Base-by-base conservation (phyloP, 2,329 filamentous ascomycete genomes). In the Colletotrichum euphorbiae region DNA sequence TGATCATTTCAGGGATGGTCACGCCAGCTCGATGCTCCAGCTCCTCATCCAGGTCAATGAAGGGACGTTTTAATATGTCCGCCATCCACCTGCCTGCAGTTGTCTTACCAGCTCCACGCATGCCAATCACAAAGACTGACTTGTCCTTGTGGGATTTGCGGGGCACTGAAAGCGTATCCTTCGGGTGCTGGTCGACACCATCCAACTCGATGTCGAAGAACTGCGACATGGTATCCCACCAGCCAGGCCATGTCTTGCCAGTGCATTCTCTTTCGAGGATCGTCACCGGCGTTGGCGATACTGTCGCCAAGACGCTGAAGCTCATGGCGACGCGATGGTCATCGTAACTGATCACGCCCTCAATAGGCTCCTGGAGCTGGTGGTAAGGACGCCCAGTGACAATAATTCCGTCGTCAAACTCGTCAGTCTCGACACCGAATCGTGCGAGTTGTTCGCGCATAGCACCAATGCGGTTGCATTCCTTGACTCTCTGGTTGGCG, bases 261-360 rank as follows among this genome's bases (percentile, higher is more conserved):
- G 93, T 93, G 77, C 96, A 99, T 75, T 97, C 94, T 69, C 94
- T 91, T 77, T 99, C 96, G 2, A 93, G 86, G 58, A 99, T 89
- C 15, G 97, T 80, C 0, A 93, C 91, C 0, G 93, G 87, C 7
- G 87, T 80, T 1, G 92, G 90, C 0, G 91, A 87, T 33, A 91
- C 87, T 17, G 93, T 82, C 12, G 93, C 89, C 15, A 99, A 84
- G 6, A 99, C 94, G 72, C 94, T 96, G 80, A 99, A 97, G 80
- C 95, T 98, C 94, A 99, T 99, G 24, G 96, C 96, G 12, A 99
- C 94, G 69, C 96, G 92, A 78, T 99, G 96, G 75, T 99, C 96
- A 76, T 99, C 96, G 73, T 98, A 99, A 81, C 95, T 98, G 81
- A 92, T 91, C 48, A 99, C 87, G 33, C 91, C 90, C 8, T 83